Evolutionary conservation across 805 yeast genomes (phyloP), one percentile per base, ranked within the genome.

Genomic region (Zygosaccharomyces gambellarensis): DNA sequence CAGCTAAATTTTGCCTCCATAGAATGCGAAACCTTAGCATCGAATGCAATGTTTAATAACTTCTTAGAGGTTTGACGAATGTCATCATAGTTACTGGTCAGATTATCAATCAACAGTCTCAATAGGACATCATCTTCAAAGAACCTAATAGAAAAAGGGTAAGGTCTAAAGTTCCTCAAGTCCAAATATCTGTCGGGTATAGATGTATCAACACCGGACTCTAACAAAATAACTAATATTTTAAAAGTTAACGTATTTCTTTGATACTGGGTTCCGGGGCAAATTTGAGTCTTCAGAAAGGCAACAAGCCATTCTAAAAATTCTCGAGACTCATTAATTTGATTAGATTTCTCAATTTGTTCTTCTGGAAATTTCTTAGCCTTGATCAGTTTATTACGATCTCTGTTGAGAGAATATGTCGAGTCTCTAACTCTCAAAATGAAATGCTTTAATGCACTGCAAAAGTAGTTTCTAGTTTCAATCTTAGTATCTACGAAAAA

Each of bases 31-130:
- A 46, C n/a, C 2, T 42, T 45, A 22, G 55, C 43, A 10, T 59
- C 54, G 14, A 69, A 60, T 11, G 70, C 55, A 51, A 73, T 71
- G 7, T 71, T 63, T 19, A 89, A 60, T 1, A 83, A 47, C 2
- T 62, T 53, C 1, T 76, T 74, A 1, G 88, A 71, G 8, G 61
- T 49, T 4, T 73, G 71, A 51, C 98, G 75, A 17, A 90, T 76
- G 61, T 90, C 97, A 49, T 86, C 89, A 65, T 81, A 90, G 52
- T 85, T 83, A 62, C 85, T 84, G 28, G 81, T 70, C 6, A 87
- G 70, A 47, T 80, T 80, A 54, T 84, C 86, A 17, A 85, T 63
- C 45, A 90, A 67, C 7, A 80, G 59, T 44, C 82, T 68, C 0
- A 77, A 59, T 27, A 79, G 55, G 1, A 67, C 62, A 1, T 56